phyloP scores from a whole-genome alignment of 176 grass and related monocot genomes.

The Zea mays region Zm-B73-REFERENCE-NAM-5.0 NC_050104.1:110646501-110647000 shows the following conservation, averaged over 20 bases:
- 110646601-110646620: slow-evolving; percentile 65
- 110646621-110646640: slow-evolving; percentile 68
- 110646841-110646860: background rate
- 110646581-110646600: no score
- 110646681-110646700: slow-evolving; percentile 48
- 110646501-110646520: slow-evolving; percentile 14
- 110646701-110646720: slow-evolving; percentile 29
- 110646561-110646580: slow-evolving; percentile 58
- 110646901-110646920: slow-evolving; percentile 69
- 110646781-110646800: slow-evolving; percentile 34
- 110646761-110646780: slow-evolving; percentile 28
- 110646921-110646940: slow-evolving; percentile 75
- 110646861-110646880: slow-evolving; percentile 58
- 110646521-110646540: slow-evolving; percentile 50
- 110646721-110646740: slow-evolving; percentile 46
- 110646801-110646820: slow-evolving; percentile 35
- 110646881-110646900: slow-evolving; percentile 94
- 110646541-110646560: slow-evolving; percentile 38
- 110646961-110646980: slow-evolving; percentile 77
- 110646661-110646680: slow-evolving; percentile 73
- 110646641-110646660: slow-evolving; percentile 61
- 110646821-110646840: background rate
- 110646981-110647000: slow-evolving; percentile 90
- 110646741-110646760: slow-evolving; percentile 34
- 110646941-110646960: slow-evolving; percentile 48